phyloP scores from a whole-genome alignment of 345 rosid species.

The Passiflora organensis region DNA sequence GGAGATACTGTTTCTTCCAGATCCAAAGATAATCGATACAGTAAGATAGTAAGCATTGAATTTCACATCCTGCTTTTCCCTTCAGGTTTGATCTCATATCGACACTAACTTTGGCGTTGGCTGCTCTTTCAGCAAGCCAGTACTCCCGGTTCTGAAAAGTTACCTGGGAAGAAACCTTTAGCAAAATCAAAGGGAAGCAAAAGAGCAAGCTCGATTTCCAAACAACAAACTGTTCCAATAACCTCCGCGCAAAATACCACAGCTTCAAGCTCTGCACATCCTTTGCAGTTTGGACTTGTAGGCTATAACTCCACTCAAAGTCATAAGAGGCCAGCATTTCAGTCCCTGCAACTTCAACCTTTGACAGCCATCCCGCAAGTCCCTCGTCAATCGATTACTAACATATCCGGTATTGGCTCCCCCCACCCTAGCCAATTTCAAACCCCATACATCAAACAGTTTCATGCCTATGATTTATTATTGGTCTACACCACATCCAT shows the following conservation, averaged over 20 bases:
- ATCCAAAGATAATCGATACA: conserved; percentile 9
- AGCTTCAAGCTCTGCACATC: conserved; percentile 14
- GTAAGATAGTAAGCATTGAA: conserved; percentile 22
- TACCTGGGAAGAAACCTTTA: conserved; percentile 19
- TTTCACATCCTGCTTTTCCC: not conserved
- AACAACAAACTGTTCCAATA: conserved; percentile 16
- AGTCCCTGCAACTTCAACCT: conserved; percentile 21
- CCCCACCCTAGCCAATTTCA: conserved; percentile 26
- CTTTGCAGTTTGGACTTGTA: conserved; percentile 29
- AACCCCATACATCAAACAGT: conserved; percentile 24
- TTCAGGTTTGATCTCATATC: not conserved
- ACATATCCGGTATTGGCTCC: not conserved
- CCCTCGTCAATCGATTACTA: conserved; percentile 12
- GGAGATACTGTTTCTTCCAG: conserved; percentile 40
- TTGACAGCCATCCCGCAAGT: conserved; percentile 3
- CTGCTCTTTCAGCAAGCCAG: conserved; percentile 19
- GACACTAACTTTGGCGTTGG: not conserved
- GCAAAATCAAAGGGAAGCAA: conserved; percentile 32
- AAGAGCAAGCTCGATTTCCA: conserved; percentile 18
- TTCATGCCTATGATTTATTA: conserved; percentile 49
- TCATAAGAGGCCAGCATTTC: conserved; percentile 28
- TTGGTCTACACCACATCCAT: conserved; percentile 42
- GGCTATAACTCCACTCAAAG: conserved; percentile 27
- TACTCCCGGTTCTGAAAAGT: conserved; percentile 20
- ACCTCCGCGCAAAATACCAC: conserved; percentile 17